Evolutionary conservation across 257 asterid species (phyloP), one percentile per base, ranked within the genome.

Genomic region (Thymus mandschuricus): DNA sequence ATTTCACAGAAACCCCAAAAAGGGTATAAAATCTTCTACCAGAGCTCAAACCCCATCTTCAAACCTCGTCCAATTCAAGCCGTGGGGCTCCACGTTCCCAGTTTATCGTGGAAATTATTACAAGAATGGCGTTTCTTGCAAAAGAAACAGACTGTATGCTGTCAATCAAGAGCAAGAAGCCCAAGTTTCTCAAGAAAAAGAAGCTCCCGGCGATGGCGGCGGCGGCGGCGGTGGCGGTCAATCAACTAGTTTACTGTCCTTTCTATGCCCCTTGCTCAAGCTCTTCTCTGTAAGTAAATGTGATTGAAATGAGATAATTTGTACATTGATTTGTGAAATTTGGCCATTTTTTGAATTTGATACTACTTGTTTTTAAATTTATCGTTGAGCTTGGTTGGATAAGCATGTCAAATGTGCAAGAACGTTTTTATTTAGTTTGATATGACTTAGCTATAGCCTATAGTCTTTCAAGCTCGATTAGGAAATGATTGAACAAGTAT

Each of bases 181-280:
- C 43, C 77, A 43, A 15, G 54, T 69, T 48, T 63, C 83, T 45
- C 74, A 51, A 75, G 83, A 78, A 74, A 64, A 75, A 4, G 79
- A 58, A 27, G 73, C 67, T 51, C 68, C 27, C 33, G 72, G 68
- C 38, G 40, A 35, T 73, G 77, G 75, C 52, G 54, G 73, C 79
- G 66, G 78, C 79, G 62, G 77, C 75, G 77, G 75, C 52, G 54
- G 73, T 77, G 66, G 78, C 79, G 62, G 77, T 73, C 45, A 84
- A 68, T 81, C 96, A 33, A 79, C 90, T 78, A 88, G 91, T 72
- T 77, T 88, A 21, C 71, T 90, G 75, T 85, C 97, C 33, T 38
- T 86, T 46, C 91, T 90, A 45, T 90, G 96, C 82, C 97, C 97
- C n/a, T 75, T 90, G 86, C 96, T 90, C 63, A 88, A 86, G 72